Evolutionary conservation across 1,284 basidiomycete genomes (phyloP).

Genomic region (Porodaedalea pini): DNA sequence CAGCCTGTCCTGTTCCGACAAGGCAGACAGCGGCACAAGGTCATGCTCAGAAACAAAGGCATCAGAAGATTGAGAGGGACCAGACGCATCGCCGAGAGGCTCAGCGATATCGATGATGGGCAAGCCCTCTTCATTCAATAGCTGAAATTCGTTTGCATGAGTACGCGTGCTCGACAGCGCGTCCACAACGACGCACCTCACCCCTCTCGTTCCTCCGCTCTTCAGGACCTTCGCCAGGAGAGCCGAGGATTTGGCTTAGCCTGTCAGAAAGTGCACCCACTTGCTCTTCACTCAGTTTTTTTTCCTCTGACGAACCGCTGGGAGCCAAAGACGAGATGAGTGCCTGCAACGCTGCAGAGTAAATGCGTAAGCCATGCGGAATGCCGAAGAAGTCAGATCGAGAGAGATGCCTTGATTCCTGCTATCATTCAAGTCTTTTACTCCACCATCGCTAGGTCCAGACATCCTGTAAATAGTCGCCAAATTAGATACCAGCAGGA

Average conservation of each 20-base stretch:
- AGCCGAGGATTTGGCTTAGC: conserved; percentile 57
- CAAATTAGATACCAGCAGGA: background rate
- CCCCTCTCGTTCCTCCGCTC: conserved; percentile 48
- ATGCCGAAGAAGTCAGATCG: background rate
- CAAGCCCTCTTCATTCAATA: conserved; percentile 70
- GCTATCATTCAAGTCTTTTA: conserved; percentile 9
- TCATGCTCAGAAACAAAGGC: conserved; percentile 37
- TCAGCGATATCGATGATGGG: conserved; percentile 78
- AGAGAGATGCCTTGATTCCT: conserved; percentile 9
- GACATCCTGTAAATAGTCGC: background rate
- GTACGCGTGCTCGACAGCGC: conserved; percentile 10
- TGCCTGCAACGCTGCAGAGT: conserved; percentile 45
- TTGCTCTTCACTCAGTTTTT: conserved; percentile 46
- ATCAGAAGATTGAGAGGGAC: conserved; percentile 19
- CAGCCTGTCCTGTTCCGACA: conserved; percentile 45
- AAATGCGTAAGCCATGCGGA: conserved; percentile 8
- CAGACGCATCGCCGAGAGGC: conserved; percentile 29
- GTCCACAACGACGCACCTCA: conserved; percentile 48
- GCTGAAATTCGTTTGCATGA: conserved; percentile 36
- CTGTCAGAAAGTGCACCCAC: conserved; percentile 54
- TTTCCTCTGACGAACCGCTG: conserved; percentile 29
- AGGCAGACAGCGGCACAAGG: conserved; percentile 44
- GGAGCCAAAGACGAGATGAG: conserved; percentile 48
- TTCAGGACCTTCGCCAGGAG: conserved; percentile 34
- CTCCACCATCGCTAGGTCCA: background rate